A percentile compares a stretch with the other conserved stretches of the same genome.
phyloP scores from a whole-genome alignment of 495 filamentous ascomycete species.

The Rhizodiscina lignyota region DNA sequence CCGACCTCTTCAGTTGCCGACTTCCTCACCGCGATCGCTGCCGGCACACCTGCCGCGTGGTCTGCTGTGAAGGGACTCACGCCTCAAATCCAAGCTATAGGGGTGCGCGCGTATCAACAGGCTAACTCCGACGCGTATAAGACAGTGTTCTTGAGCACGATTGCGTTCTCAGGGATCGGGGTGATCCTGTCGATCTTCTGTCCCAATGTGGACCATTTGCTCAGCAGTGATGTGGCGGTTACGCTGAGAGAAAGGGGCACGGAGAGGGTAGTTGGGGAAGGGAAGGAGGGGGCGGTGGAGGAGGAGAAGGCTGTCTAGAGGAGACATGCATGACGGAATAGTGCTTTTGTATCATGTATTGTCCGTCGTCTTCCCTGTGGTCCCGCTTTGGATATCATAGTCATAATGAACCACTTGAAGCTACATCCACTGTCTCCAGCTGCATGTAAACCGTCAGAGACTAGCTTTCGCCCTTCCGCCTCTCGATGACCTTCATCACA shows the following conservation, averaged over 20 bases:
- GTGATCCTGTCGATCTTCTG: slow-evolving; percentile 4
- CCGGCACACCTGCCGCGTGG: slow-evolving; percentile 6
- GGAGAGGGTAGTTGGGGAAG: slow-evolving; percentile 1
- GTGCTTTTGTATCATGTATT: no score
- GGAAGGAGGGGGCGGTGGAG: neutral
- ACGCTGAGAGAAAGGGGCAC: no score
- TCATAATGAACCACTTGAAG: no score
- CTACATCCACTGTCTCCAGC: no score
- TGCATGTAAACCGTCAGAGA: no score
- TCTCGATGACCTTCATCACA: slow-evolving; percentile 65
- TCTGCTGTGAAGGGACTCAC: slow-evolving; percentile 4
- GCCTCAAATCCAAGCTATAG: slow-evolving; percentile 2
- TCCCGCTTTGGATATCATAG: no score
- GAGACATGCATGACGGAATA: no score
- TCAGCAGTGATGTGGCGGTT: slow-evolving; percentile 8
- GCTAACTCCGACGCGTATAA: slow-evolving; percentile 6
- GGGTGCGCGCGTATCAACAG: slow-evolving; percentile 6
- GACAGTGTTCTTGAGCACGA: slow-evolving; percentile 9
- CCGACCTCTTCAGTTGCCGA: slow-evolving; percentile 1
- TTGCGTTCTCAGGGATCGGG: slow-evolving; percentile 8
- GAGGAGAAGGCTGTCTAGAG: slow-evolving; percentile 1
- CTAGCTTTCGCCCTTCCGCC: slow-evolving; percentile 29
- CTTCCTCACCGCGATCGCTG: slow-evolving; percentile 3
- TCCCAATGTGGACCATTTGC: slow-evolving; percentile 7
- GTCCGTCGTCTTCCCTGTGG: no score